Conservation (phyloP, 306 rosid species). For the Vachellia collinsii region DNA sequence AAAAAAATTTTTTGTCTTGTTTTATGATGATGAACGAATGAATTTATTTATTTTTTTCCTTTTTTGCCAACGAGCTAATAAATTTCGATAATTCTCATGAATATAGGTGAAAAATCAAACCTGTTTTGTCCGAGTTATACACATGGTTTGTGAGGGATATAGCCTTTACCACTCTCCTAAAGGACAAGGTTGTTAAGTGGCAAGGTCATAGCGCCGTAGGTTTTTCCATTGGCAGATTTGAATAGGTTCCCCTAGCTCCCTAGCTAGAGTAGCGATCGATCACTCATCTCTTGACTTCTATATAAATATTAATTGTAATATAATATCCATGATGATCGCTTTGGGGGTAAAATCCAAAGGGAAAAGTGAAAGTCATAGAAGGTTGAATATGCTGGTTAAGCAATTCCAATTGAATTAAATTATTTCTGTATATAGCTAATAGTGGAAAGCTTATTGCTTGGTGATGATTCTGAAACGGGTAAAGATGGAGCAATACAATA, state of each 20-base stretch:
- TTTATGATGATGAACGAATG: too few relatives aligned
- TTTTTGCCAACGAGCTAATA: too few relatives aligned
- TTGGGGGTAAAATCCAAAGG: not conserved
- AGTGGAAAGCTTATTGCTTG: conserved; percentile 31
- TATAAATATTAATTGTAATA: not conserved
- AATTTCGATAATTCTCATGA: not conserved
- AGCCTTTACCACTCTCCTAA: not conserved
- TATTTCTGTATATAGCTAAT: conserved; percentile 5
- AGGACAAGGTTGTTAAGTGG: conserved; percentile 28
- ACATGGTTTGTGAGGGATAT: not conserved
- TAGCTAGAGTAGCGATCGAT: conserved; percentile 18
- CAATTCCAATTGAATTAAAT: not conserved
- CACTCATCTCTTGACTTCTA: conserved; percentile 10
- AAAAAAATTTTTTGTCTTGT: too few relatives aligned
- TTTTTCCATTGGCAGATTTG: not conserved
- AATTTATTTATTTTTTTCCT: too few relatives aligned
- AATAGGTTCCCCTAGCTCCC: not conserved
- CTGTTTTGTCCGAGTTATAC: not conserved
- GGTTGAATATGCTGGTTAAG: not conserved
- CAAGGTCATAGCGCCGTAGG: conserved; percentile 39
- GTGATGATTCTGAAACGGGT: not conserved
- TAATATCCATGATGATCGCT: not conserved
- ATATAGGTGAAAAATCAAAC: not conserved
- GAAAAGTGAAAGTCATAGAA: not conserved
- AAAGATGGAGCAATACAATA: not conserved